These are phyloP conservation scores for Talaromyces pinophilus DNA, from an alignment of 2,329 filamentous ascomycete species.

Conservation along the genomic window DNA sequence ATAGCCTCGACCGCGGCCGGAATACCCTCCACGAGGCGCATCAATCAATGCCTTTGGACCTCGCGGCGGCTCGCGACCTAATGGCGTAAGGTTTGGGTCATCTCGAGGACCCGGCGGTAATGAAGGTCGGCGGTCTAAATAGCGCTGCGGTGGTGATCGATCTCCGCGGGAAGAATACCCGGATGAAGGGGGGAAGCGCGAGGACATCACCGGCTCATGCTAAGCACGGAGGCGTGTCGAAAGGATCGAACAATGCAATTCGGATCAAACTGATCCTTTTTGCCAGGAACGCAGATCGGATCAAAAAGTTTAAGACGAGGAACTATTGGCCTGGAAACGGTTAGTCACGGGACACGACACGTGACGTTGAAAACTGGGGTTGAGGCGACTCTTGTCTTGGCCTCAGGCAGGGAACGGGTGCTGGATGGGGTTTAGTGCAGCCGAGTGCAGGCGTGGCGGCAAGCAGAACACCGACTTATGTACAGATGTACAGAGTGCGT, in stretches of 20 bases:
- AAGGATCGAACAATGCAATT: slow-evolving; percentile 11
- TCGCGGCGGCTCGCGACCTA: slow-evolving; percentile 71
- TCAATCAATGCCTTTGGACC: slow-evolving; percentile 80
- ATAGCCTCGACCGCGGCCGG: slow-evolving; percentile 63
- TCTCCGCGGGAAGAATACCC: slow-evolving; percentile 62
- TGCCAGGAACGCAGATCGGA: neutral
- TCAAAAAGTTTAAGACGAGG: slow-evolving; percentile 5
- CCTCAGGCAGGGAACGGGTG: slow-evolving; percentile 6
- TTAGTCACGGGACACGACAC: slow-evolving; percentile 21
- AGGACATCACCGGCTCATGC: slow-evolving; percentile 52
- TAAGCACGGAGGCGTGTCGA: slow-evolving; percentile 26
- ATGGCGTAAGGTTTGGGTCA: slow-evolving; percentile 58
- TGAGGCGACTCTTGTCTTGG: slow-evolving; percentile 7
- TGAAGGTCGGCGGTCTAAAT: slow-evolving; percentile 71
- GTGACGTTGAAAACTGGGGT: slow-evolving; percentile 23
- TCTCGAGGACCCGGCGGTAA: slow-evolving; percentile 63
- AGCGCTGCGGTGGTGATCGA: slow-evolving; percentile 69
- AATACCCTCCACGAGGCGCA: slow-evolving; percentile 57
- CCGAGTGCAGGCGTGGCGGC: slow-evolving; percentile 17
- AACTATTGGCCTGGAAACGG: slow-evolving; percentile 11
- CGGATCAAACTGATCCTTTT: slow-evolving; percentile 9
- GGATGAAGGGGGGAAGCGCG: slow-evolving; percentile 65
- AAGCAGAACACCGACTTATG: neutral
- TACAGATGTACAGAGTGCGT: neutral
- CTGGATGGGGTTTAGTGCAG: slow-evolving; percentile 9